Base-by-base conservation (phyloP, 2,329 filamentous ascomycete species). In the Neonectria punicea region DNA sequence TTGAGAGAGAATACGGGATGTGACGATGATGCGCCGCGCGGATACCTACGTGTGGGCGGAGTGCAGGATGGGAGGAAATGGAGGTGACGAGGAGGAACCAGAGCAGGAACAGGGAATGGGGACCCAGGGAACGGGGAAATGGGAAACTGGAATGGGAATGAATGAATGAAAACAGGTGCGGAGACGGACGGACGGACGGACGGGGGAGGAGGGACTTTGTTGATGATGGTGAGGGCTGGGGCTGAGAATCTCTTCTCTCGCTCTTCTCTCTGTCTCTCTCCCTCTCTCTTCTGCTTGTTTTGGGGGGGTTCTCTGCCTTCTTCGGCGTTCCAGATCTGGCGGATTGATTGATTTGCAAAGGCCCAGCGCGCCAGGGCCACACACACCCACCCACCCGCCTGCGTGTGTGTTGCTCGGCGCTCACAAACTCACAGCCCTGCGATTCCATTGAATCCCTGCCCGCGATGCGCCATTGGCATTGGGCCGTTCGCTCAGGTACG, bases 1-100 rank as follows among this genome's bases (percentile, higher is more conserved):
- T 55, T 63, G 50, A 55, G 55, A 58, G 61, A 58, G 61, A 63
- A 53, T 63, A 50, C 61, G 61, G 60, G 61, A 49, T 50, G 47
- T 50, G 55, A 46, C 49, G 60, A 55, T 62, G 61, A 63, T 63
- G 50, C 51, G 56, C 55, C 49, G 55, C 61, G 61, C 22, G 32
- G 43, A 53, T 63, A 54, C 46, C 46, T 32, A 39, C 36, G 14
- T 39, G 36, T 39, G 36, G 36, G 36, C 16, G 36, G 14, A n/a
- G 36, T 8, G 36, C 14, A 13, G 36, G 36, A 39, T 39, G 36
- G 36, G 36, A 39, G 36, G 14, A 39, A 39, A 39, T 39, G 36
- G 36, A 39, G 36, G 36, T 39, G 36, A 39, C 36, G 36, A 39
- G 14, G 36, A 39, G 36, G 34, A 25, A 25, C 25, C 5, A 25